Conservation (phyloP, 305 asterid genomes). For the Rubia balearica region DNA sequence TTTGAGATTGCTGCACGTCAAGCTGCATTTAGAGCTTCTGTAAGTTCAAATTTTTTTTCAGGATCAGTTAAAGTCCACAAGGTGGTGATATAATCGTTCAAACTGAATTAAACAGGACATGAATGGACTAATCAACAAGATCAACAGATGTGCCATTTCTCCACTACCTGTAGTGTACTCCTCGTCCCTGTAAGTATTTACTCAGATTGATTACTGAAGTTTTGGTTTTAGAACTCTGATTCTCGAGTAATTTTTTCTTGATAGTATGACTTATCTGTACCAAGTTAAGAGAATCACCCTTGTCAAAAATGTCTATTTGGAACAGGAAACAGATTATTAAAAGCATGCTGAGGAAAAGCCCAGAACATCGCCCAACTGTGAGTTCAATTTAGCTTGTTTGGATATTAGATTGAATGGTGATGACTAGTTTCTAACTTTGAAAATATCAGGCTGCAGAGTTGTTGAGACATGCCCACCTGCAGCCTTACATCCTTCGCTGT, state of each 20-base stretch:
- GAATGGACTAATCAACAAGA: slow-evolving; percentile 91
- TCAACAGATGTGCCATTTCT: slow-evolving; percentile 70
- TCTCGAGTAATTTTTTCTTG: neutral
- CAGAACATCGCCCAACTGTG: slow-evolving; percentile 92
- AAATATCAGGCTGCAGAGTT: slow-evolving; percentile 82
- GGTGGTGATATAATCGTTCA: slow-evolving; percentile 14
- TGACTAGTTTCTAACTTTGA: slow-evolving; percentile 7
- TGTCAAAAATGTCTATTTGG: slow-evolving; percentile 9
- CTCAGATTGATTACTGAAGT: slow-evolving; percentile 1
- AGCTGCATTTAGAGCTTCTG: slow-evolving; percentile 85
- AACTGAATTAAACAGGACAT: slow-evolving; percentile 51
- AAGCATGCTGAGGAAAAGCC: slow-evolving; percentile 89
- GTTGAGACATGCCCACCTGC: slow-evolving; percentile 84
- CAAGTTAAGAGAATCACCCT: neutral
- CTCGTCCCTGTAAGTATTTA: slow-evolving; percentile 59
- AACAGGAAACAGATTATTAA: slow-evolving; percentile 87
- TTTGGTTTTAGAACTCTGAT: neutral
- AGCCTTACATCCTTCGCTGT: slow-evolving; percentile 74
- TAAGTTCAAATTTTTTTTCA: slow-evolving; percentile 29
- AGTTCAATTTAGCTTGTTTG: slow-evolving; percentile 19
- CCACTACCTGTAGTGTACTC: slow-evolving; percentile 77
- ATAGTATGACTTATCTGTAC: neutral
- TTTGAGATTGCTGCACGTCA: slow-evolving; percentile 96
- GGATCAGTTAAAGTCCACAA: neutral
- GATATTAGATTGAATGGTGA: slow-evolving; percentile 4